A percentile compares a stretch with the other conserved stretches of the same genome.
phyloP scores from a whole-genome alignment of 1,284 basidiomycete species.

The Papiliotrema fonsecae region DNA sequence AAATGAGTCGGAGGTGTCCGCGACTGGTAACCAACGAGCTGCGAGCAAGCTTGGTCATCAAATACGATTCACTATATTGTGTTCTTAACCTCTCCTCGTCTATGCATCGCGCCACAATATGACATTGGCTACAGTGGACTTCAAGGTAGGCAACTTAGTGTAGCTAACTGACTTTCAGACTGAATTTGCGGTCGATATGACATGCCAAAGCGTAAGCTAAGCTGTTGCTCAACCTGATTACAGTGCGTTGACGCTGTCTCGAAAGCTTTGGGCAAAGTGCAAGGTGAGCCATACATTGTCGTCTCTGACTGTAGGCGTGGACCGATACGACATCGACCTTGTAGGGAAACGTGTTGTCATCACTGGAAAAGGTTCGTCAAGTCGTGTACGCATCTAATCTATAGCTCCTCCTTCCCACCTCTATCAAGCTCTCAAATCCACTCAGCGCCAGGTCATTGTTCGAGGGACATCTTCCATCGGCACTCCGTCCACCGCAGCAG shows the following conservation, averaged over 20 bases:
- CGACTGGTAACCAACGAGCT: too few species aligned
- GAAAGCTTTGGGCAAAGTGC: conserved; percentile 30
- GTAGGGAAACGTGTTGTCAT: conserved; percentile 46
- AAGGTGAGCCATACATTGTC: conserved; percentile 13
- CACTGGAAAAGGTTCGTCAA: conserved; percentile 42
- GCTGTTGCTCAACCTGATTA: background rate
- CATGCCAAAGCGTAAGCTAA: conserved; percentile 41
- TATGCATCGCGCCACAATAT: too few species aligned
- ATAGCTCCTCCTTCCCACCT: conserved; percentile 47
- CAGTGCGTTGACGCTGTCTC: conserved; percentile 46
- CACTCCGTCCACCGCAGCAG: conserved; percentile 37
- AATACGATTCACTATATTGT: too few species aligned
- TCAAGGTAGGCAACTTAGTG: conserved; percentile 3
- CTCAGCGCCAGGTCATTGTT: conserved; percentile 49
- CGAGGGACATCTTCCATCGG: conserved; percentile 39
- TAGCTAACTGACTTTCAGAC: conserved; percentile 26
- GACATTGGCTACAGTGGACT: conserved; percentile 8
- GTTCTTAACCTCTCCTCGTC: too few species aligned
- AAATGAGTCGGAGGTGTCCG: too few species aligned
- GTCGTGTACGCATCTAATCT: too few species aligned
- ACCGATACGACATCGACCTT: conserved; percentile 47
- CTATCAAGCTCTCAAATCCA: conserved; percentile 44
- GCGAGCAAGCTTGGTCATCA: too few species aligned
- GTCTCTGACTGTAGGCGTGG: conserved; percentile 34
- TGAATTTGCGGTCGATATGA: conserved; percentile 50